A percentile compares a stretch with the other conserved stretches of the same genome.
phyloP scores from a whole-genome alignment of 495 filamentous ascomycete genomes.

The Xanthoparmelia taractica region DNA sequence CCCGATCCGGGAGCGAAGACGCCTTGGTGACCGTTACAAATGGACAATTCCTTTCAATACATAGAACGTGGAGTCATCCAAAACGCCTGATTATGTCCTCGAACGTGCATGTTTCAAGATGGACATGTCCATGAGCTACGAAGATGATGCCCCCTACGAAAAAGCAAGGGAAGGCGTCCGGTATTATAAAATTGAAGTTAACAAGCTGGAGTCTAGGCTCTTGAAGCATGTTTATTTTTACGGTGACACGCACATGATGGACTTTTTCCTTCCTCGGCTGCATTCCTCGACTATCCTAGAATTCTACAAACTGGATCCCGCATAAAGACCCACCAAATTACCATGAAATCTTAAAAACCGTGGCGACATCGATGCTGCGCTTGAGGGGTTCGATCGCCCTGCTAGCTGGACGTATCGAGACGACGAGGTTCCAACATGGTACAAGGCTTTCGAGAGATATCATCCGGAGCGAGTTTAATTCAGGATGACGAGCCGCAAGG shows the following conservation, averaged over 20 bases:
- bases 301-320: not conserved
- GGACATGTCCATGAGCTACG: not conserved
- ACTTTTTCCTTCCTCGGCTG: not conserved
- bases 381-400: not conserved
- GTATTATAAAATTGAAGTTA: not conserved
- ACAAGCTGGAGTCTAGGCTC: not conserved
- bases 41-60: constrained; percentile 16
- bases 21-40: constrained; percentile 7
- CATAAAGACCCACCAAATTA: not conserved
- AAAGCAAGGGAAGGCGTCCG: not conserved
- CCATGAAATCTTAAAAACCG: not conserved
- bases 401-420: not conserved
- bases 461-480: not conserved
- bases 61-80: not conserved
- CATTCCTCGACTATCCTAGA: not conserved
- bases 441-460: constrained; percentile 3
- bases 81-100: constrained; percentile 11
- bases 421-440: constrained; percentile 6
- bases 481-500: not conserved
- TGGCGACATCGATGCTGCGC: not conserved
- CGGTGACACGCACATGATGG: not conserved
- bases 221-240: not conserved
- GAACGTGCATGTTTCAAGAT: constrained; percentile 5
- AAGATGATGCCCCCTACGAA: not conserved
- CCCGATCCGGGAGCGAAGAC: not conserved